A percentile compares a stretch with the other conserved stretches of the same genome.
Conservation (phyloP, 768 basidiomycete genomes). For the Sarcomyxa edulis region DNA sequence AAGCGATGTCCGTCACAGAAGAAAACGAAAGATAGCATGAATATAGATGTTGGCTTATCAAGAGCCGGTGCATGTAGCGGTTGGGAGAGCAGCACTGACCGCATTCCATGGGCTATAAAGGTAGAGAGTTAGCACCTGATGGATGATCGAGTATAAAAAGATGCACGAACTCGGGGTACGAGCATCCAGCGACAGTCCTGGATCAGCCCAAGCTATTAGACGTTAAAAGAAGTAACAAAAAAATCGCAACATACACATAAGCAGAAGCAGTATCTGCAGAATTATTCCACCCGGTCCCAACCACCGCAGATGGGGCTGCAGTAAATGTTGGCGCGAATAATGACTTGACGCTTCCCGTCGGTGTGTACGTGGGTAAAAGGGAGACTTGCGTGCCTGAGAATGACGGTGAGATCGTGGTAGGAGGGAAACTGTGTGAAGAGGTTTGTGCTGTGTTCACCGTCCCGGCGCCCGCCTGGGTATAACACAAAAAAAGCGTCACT, state of each 20-base stretch:
- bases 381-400: constrained; percentile 47
- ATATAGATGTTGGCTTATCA: too few species aligned
- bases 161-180: constrained; percentile 47
- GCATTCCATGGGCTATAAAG: constrained; percentile 51
- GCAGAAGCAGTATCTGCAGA: constrained; percentile 54
- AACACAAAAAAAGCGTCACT: constrained; percentile 1
- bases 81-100: constrained; percentile 40
- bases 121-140: constrained; percentile 2
- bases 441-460: constrained; percentile 50
- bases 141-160: constrained; percentile 2
- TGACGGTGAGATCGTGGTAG: constrained; percentile 48
- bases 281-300: constrained; percentile 78
- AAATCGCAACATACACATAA: constrained; percentile 36
- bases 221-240: constrained; percentile 2
- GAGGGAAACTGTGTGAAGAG: constrained; percentile 56
- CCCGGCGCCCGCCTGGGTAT: constrained; percentile 45
- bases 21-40: too few species aligned
- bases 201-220: constrained; percentile 4
- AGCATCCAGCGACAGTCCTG: constrained; percentile 55
- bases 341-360: constrained; percentile 60
- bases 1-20: neutral
- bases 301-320: constrained; percentile 41
- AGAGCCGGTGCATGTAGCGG: constrained; percentile 33
- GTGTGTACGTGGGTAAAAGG: constrained; percentile 64
- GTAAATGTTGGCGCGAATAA: constrained; percentile 62